Conservation (phyloP, 192 early-diverging fungal species). For the Gamsiella multidivaricata region DNA sequence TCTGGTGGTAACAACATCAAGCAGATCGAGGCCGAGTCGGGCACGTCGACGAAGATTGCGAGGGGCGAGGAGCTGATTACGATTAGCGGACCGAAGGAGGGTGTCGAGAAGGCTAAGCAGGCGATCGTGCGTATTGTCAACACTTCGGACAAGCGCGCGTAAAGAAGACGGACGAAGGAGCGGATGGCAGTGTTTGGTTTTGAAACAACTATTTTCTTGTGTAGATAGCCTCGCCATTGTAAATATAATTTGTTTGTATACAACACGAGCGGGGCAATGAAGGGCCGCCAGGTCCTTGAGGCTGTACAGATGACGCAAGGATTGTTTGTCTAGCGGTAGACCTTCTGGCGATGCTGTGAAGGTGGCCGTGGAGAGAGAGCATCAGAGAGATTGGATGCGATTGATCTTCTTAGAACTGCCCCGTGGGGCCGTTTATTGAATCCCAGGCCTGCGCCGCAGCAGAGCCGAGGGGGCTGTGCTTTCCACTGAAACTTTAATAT, state of each 20-base stretch:
- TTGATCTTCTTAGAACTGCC: too few relatives aligned
- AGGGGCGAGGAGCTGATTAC: slow-evolving; percentile 58
- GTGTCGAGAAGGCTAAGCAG: slow-evolving; percentile 64
- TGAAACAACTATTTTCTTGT: neutral
- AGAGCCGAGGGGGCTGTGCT: too few relatives aligned
- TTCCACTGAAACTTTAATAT: too few relatives aligned
- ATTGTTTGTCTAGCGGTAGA: too few relatives aligned
- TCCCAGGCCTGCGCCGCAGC: too few relatives aligned
- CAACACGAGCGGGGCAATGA: too few relatives aligned
- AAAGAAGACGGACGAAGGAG: neutral
- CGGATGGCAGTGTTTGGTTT: neutral
- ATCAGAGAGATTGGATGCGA: too few relatives aligned
- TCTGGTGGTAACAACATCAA: slow-evolving; percentile 84
- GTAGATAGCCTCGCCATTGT: neutral
- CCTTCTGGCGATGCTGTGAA: too few relatives aligned
- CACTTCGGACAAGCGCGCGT: slow-evolving; percentile 48
- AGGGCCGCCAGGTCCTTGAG: too few relatives aligned
- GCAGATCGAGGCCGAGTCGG: slow-evolving; percentile 77
- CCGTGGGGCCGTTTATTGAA: too few relatives aligned
- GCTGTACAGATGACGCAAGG: too few relatives aligned
- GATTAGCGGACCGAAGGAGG: slow-evolving; percentile 68
- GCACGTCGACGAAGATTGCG: slow-evolving; percentile 78
- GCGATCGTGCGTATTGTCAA: slow-evolving; percentile 66
- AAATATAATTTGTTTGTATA: slow-evolving; percentile 10
- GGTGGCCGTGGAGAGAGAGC: too few relatives aligned